Percentiles rank a stretch among this genome's conserved stretches.
Conservation (phyloP, 306 rosid species). For the Glycine latifolia region DNA sequence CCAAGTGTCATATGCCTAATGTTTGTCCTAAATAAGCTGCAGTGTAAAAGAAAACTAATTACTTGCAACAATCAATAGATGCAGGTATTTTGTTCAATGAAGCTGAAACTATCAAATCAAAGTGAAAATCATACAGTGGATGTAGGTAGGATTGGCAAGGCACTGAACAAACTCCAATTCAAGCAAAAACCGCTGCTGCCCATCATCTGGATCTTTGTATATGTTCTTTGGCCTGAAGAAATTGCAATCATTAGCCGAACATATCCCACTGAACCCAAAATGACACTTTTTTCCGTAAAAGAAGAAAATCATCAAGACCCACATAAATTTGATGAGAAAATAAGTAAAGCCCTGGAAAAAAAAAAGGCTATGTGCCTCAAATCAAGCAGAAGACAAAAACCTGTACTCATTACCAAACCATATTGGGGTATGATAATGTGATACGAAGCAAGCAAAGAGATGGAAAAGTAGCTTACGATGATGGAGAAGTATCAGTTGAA, state of each 20-base stretch:
- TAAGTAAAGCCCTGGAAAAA: too few species aligned
- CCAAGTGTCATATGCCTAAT: constrained; percentile 4
- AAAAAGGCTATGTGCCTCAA: neutral
- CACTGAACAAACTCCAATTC: constrained; percentile 96
- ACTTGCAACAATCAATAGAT: constrained; percentile 6
- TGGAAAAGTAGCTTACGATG: constrained; percentile 53
- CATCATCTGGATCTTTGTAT: constrained; percentile 94
- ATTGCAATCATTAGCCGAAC: constrained; percentile 35
- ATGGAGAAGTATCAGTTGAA: constrained; percentile 54
- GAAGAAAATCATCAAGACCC: too few species aligned
- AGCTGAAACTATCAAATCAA: constrained; percentile 34
- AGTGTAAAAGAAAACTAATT: constrained; percentile 15
- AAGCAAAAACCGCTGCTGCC: constrained; percentile 88
- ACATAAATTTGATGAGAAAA: neutral
- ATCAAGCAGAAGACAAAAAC: neutral
- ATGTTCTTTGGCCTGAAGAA: constrained; percentile 65
- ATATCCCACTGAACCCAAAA: constrained; percentile 25
- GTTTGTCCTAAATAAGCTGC: constrained; percentile 1
- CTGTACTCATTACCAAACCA: too few species aligned
- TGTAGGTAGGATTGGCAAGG: constrained; percentile 94
- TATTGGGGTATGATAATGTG: neutral
- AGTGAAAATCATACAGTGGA: constrained; percentile 71
- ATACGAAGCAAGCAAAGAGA: neutral
- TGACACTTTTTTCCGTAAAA: neutral
- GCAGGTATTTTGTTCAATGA: constrained; percentile 22